Percentiles rank a stretch among this genome's conserved stretches.
Evolutionary conservation across 169 alveolate species (phyloP).

Genomic region (Plasmodium malariae): DNA sequence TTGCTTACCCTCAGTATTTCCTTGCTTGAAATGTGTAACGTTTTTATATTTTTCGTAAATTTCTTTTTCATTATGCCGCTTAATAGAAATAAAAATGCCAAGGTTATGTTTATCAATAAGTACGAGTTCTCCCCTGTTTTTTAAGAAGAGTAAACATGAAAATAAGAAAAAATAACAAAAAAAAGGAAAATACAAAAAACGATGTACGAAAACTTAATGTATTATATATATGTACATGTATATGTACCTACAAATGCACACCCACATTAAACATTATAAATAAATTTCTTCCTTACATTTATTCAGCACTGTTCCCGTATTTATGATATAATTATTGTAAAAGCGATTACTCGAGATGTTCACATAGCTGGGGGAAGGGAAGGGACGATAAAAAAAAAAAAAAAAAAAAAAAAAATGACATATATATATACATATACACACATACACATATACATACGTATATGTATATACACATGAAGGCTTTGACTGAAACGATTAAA

Average conservation of each 20-base stretch:
- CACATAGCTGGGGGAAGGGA: constrained; percentile 8
- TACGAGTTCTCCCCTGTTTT: constrained; percentile 71
- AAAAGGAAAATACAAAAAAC: too few species aligned
- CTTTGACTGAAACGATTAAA: too few species aligned
- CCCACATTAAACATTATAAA: too few species aligned
- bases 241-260: too few species aligned
- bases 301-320: constrained; percentile 37
- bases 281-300: constrained; percentile 31
- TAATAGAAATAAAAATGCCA: constrained; percentile 33
- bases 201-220: too few species aligned
- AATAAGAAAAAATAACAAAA: too few species aligned
- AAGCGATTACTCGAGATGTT: constrained; percentile 12
- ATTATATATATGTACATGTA: too few species aligned
- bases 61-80: constrained; percentile 70
- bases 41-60: constrained; percentile 55
- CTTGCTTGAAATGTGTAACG: constrained; percentile 61
- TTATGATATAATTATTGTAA: constrained; percentile 39
- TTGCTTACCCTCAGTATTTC: constrained; percentile 52
- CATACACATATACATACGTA: background rate
- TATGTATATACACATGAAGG: background rate
- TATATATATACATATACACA: background rate
- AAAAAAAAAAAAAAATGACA: background rate
- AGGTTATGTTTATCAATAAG: constrained; percentile 25
- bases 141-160: too few species aligned
- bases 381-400: background rate